Base-by-base conservation (phyloP, 192 early-diverging fungal genomes). In the Endogone sp. region DNA sequence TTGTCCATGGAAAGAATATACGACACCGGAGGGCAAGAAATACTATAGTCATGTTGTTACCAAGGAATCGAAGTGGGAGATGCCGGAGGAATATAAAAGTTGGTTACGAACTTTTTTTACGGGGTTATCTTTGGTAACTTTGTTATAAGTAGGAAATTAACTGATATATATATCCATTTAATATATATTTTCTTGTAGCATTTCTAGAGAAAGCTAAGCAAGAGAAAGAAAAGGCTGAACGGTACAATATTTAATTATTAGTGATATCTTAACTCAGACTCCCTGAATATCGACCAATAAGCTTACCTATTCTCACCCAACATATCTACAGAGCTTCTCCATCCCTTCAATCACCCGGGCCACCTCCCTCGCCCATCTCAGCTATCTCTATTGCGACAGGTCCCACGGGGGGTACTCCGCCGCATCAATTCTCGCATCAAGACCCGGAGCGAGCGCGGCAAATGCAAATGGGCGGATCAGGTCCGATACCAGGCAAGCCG, bases 1-100 rank as follows among this genome's bases (percentile, higher is more conserved):
- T 20, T 84, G 85, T 68, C 74, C 84, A 28, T 97, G 95, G 95
- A 95, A 94, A 71, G 93, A 94, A 73, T 94, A 91, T 67, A 86
- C 84, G 24, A 84, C 89, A 0, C 87, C 89, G 16, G 90, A 91
- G 44, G 87, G 88, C 3, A 88, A 91, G 8, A 86, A 89, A 58
- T 98, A 98, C 73, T 98, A 94, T 73, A 91, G 90, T 79, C 91
- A 97, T 75, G 79, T 81, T 3, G 63, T 67, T 27, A 90, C 91
- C 37, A 90, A 93, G 61, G 85, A 90, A 64, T 92, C 94, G 3
- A 89, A 88, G 22, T 98, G 96, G 96, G 90, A 93, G 26, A 86
- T 89, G 32, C 96, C 96, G 6, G 82, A 74, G 0, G 94, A 92
- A 61, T 85, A 88, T 63, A 86, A 91, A 79, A 81, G 76, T 63